Base-by-base conservation (phyloP, 345 rosid genomes). In the Eucalyptus albens region DNA sequence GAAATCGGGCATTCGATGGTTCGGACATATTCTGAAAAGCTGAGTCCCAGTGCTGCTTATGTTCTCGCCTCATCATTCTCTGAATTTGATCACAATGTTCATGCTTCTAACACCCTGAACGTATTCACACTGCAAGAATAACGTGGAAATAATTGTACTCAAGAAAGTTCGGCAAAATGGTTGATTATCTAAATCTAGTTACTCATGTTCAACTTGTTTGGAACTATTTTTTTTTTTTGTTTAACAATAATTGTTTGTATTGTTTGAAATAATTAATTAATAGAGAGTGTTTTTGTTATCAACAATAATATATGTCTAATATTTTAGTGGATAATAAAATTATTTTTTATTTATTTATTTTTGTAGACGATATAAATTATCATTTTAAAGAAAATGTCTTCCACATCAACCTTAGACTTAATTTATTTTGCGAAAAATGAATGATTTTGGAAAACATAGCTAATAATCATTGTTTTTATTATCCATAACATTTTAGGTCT, bases 351-450 rank as follows among this genome's bases (percentile, higher is more conserved):
- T 56, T 0, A 56, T 56, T 22, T 0, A 2, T 1, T 56, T 2
- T 56, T 56, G 60, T 4, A 21, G 27, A 22, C 12, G 3, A 9
- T 21, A 22, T 22, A 56, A 22, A 56, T 56, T 0, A 56, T 56
- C 1, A 1, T 56, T 22, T 56, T 22, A 0, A 22, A 0, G 0
- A 56, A 55, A 56, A 56, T 56, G 11, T 22, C 11, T 55, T 55
- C 60, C 27, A 56, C 11, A 9, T 56, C 27, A 22, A 22, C 6
- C 27, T 22, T 56, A 9, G 27, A 56, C 27, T 60, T 60, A 13
- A 12, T 11, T 60, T 60, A 26, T 60, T 60, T 60, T 11, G 15
- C 2, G 8, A 0, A 11, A 60, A 60, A 60, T 26, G 67, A 60
- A 60, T 11, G 67, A 27, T 60, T 60, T 60, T 60, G 15, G 29